Percentiles rank a stretch among this genome's conserved stretches.
These are phyloP conservation scores for Thuja plicata DNA, from an alignment of 83 land plant species.

Conservation along the genomic window DNA sequence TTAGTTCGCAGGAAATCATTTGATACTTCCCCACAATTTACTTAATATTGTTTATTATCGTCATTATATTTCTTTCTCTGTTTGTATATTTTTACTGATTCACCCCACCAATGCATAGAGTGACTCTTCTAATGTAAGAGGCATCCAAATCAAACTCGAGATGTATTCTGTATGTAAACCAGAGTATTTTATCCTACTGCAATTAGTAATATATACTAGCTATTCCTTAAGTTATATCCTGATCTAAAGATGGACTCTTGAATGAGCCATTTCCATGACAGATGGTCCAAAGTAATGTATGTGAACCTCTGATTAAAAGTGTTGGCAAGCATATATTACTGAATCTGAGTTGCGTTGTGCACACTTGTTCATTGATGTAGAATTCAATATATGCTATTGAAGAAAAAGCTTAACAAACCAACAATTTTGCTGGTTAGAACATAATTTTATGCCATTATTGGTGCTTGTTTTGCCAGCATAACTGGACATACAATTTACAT, in stretches of 20 bases:
- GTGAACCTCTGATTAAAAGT: neutral
- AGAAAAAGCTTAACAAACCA: neutral
- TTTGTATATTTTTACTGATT: neutral
- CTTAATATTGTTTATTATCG: neutral
- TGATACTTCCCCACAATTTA: slow-evolving; percentile 24
- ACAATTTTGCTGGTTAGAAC: neutral
- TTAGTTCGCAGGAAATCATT: slow-evolving; percentile 53
- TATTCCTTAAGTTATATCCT: neutral
- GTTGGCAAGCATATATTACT: neutral
- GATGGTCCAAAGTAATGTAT: neutral
- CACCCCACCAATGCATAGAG: neutral
- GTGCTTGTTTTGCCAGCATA: neutral
- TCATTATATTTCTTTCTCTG: neutral
- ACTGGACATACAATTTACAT: too few relatives aligned
- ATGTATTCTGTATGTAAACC: neutral
- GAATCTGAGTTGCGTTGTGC: neutral
- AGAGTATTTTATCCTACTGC: neutral
- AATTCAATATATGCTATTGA: neutral
- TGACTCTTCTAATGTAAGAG: neutral
- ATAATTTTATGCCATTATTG: too few relatives aligned
- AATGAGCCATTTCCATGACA: neutral
- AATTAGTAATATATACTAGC: neutral
- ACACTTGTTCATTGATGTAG: neutral
- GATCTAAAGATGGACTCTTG: neutral
- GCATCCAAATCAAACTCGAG: neutral